Base-by-base conservation (phyloP, 441 rosid species). In the Pelargonium fulgidum region DNA sequence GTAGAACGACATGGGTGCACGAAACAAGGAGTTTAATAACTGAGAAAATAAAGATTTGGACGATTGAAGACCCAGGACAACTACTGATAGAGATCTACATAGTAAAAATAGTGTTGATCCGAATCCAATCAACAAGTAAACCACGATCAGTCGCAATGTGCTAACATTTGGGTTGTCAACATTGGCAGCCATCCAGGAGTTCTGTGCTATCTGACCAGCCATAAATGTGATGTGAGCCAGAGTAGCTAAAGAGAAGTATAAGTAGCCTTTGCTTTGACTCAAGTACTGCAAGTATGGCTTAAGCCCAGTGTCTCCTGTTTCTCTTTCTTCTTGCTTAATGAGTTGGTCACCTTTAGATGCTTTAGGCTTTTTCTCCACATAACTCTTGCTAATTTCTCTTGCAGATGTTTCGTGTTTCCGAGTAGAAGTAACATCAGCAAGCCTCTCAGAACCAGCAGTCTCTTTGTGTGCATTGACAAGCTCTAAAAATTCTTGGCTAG, bases 381-480 rank as follows among this genome's bases (percentile, higher is more conserved):
- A 72, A 7, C 81, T 78, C 67, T 73, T 85, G 77, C 75, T 77
- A 72, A 92, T 92, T 81, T 94, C 94, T 76, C 72, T 80, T 7
- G 69, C 54, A 61, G 82, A 73, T 61, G 67, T 62, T 59, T 72
- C 70, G 22, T 4, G 77, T 65, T 72, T 82, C 70, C 77, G 62
- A 3, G 78, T 75, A 61, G 77, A 58, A 3, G 82, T 73, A 47
- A 79, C 86, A 24, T 78, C 81, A 1, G 81, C 68, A 66, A 82
- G 82, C 73, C 87, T 84, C 62, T 85, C 88, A 1, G 92, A 83
- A 19, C 99, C 98, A 52, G 98, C 99, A 0, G 97, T 95, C 81
- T 95, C 92, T 82, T 82, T 89, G 78, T 92, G 97, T 64, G 99
- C 98, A 68, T 89, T 84, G 75, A 92, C 99, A 6, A 95, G 98